Evolutionary conservation across 1,139 yeast species (phyloP).

Genomic region (Candida sp.): DNA sequence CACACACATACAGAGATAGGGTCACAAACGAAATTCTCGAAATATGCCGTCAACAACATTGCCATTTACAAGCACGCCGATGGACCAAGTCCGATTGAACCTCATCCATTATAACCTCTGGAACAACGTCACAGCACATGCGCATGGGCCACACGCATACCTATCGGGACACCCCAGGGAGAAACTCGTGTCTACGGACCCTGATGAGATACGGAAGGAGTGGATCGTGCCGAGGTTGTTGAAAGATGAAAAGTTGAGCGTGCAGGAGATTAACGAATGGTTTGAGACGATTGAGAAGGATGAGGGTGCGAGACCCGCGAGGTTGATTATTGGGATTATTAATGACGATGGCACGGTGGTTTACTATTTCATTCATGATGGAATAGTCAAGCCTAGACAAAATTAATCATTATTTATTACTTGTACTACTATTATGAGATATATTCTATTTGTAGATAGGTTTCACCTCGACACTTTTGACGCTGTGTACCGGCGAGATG

Average conservation of each 20-base stretch:
- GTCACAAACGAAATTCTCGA: neutral
- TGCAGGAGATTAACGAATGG: constrained; percentile 34
- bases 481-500: constrained; percentile 2
- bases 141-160: constrained; percentile 3
- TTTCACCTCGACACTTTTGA: constrained; percentile 5
- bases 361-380: constrained; percentile 66
- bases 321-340: constrained; percentile 59
- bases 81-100: constrained; percentile 40
- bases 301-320: constrained; percentile 26
- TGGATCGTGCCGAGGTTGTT: constrained; percentile 39
- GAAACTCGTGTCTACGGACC: constrained; percentile 29
- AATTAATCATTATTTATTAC: constrained; percentile 28
- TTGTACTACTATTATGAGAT: neutral
- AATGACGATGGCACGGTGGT: constrained; percentile 72
- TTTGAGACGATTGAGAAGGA: constrained; percentile 18
- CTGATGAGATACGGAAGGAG: constrained; percentile 22
- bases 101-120: constrained; percentile 59
- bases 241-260: constrained; percentile 15
- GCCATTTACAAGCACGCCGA: constrained; percentile 8
- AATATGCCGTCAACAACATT: neutral
- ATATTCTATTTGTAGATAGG: neutral
- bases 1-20: no score
- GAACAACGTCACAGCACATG: constrained; percentile 40
- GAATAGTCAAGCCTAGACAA: constrained; percentile 62
- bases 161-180: constrained; percentile 36